Percentiles rank a stretch among this genome's conserved stretches.
Evolutionary conservation across 108 stramenopile species (phyloP).

Genomic region (Conticribra guillardii): DNA sequence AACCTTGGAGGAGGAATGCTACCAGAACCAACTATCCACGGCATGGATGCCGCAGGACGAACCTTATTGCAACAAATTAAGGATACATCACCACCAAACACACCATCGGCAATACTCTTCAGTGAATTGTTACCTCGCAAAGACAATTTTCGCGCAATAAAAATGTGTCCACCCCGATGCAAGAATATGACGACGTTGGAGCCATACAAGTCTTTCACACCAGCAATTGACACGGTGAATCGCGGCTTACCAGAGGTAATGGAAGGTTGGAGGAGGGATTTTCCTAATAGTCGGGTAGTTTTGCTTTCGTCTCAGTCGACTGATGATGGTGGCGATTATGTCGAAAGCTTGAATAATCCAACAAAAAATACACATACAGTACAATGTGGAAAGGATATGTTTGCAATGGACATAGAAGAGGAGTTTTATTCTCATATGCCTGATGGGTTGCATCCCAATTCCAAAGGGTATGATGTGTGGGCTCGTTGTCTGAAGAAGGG

Average conservation of each 20-base stretch:
- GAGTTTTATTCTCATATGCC: slow-evolving; percentile 47
- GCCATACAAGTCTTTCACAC: slow-evolving; percentile 45
- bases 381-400: slow-evolving; percentile 34
- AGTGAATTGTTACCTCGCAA: slow-evolving; percentile 37
- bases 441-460: slow-evolving; percentile 57
- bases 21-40: slow-evolving; percentile 31
- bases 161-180: slow-evolving; percentile 56
- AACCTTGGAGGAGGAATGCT: slow-evolving; percentile 57
- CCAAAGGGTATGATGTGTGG: slow-evolving; percentile 42
- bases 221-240: slow-evolving; percentile 50
- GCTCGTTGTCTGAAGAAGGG: slow-evolving; percentile 40
- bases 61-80: slow-evolving; percentile 14
- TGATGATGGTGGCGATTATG: not conserved
- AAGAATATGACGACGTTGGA: slow-evolving; percentile 22
- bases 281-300: slow-evolving; percentile 27
- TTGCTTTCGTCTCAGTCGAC: slow-evolving; percentile 27
- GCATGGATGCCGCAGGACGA: slow-evolving; percentile 41
- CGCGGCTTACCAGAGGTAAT: slow-evolving; percentile 25
- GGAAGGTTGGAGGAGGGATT: slow-evolving; percentile 42
- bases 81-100: not conserved
- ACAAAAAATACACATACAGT: not conserved
- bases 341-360: not conserved
- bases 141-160: slow-evolving; percentile 36
- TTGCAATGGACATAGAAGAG: slow-evolving; percentile 23
- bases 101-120: slow-evolving; percentile 40